Conservation (phyloP, 139 green algal species). For the Yamagishiella unicocca region DNA sequence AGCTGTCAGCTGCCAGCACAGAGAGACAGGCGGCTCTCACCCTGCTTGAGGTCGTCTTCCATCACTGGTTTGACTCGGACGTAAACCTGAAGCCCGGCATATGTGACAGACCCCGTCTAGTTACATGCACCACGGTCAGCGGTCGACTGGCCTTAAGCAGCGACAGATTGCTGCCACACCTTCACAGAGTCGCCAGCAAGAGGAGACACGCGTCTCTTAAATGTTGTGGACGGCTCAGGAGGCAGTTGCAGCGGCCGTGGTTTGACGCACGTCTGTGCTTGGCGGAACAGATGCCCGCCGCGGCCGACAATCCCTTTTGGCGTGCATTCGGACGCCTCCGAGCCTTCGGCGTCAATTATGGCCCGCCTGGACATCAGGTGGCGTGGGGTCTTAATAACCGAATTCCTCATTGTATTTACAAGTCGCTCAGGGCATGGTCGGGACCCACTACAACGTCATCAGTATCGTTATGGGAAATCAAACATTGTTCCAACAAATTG, state of each 20-base stretch:
- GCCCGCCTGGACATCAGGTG: background rate
- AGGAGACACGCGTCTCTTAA: background rate
- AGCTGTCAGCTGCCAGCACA: background rate
- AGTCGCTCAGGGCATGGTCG: background rate
- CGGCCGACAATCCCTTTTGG: background rate
- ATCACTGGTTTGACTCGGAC: slow-evolving; percentile 30
- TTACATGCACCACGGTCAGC: background rate
- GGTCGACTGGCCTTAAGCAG: background rate
- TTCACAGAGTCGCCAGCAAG: background rate
- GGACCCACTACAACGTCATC: too few relatives aligned
- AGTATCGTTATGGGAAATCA: too few relatives aligned
- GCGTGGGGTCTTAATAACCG: background rate
- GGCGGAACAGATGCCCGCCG: background rate
- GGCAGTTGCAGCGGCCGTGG: background rate
- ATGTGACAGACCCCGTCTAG: background rate
- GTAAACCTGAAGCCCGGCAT: background rate
- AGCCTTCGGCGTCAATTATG: background rate
- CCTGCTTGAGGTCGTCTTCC: background rate
- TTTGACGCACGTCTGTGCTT: background rate
- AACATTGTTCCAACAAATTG: too few relatives aligned
- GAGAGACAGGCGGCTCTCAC: background rate
- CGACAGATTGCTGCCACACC: background rate
- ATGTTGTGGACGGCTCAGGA: background rate
- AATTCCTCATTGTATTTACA: background rate
- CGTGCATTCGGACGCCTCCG: background rate